A percentile compares a stretch with the other conserved stretches of the same genome.
These are phyloP conservation scores for Salvia splendens DNA, from an alignment of 257 asterid genomes.

Conservation along the genomic window DNA sequence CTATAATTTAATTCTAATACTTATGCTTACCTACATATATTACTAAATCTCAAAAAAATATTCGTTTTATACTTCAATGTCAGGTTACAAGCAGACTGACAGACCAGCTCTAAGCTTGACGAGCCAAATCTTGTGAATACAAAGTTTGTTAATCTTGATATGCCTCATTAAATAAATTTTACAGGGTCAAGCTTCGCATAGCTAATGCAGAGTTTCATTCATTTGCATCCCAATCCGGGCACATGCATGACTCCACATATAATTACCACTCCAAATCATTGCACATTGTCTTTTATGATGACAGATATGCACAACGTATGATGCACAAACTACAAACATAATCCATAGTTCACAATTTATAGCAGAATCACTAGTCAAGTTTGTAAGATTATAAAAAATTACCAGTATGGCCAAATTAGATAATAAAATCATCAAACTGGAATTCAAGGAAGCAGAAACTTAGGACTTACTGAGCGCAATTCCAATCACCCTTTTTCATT, in stretches of 20 bases:
- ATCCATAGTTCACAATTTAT: constrained; percentile 2
- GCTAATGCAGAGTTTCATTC: not conserved
- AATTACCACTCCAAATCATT: constrained; percentile 2
- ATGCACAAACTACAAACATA: not conserved
- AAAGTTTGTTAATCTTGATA: not conserved
- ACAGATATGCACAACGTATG: not conserved
- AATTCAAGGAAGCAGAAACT: constrained; percentile 18
- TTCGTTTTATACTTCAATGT: not conserved
- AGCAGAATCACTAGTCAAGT: constrained; percentile 3
- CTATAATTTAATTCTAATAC: not conserved
- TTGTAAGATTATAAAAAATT: not conserved
- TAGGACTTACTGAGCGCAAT: constrained; percentile 64
- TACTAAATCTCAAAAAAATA: not conserved
- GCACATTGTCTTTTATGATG: not conserved
- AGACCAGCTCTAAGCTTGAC: not conserved
- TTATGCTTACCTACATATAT: not conserved
- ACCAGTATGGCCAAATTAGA: not conserved
- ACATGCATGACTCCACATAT: not conserved
- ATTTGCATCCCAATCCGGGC: not conserved
- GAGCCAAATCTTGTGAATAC: not conserved
- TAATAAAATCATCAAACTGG: constrained; percentile 21
- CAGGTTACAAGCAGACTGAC: not conserved
- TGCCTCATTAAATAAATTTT: not conserved
- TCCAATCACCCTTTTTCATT: constrained; percentile 85
- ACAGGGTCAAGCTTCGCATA: not conserved